Base-by-base conservation (phyloP, 768 basidiomycete species). In the Tulasnella sp. region DNA sequence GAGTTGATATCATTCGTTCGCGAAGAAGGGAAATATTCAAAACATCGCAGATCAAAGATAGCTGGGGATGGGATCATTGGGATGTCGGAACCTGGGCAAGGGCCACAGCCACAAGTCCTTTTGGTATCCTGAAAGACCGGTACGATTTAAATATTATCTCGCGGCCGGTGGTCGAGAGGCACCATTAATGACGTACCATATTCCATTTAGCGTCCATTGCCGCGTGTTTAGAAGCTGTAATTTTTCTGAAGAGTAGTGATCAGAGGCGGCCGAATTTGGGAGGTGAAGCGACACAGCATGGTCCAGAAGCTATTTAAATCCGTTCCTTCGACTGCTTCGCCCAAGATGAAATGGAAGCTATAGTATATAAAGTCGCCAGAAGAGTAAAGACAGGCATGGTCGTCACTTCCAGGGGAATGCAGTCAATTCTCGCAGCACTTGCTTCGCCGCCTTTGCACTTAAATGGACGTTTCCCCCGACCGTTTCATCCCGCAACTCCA, bases 61-160 rank as follows among this genome's bases (percentile, higher is more conserved):
- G 88, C 0, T 91, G 89, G 89, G 89, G 89, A 31, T 91, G 89
- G 89, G 79, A 81, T 29, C 89, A 89, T 78, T 90, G 90, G 89
- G 85, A 90, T 77, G 80, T 84, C 15, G 83, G 85, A n/a, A 79
- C 80, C 52, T 89, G 89, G 80, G 42, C 86, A 86, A 85, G 29
- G 11, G 77, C 45, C 37, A 40, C 40, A 19, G 39, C 54, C 19
- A 25, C 29, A 45, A 34, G 74, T 37, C 85, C 85, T 42, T 84
- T 82, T 36, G 80, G 79, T 14, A 86, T 86, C 3, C 86, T 89
- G 77, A 82, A 88, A 22, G 82, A 87, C 4, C 82, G 70, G 89
- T 89, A 72, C 85, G 88, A 88, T 83, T 74, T 67, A 39, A 69
- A 22, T 31, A 45, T 77, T 29, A 76, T 17, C 29, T n/a, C 17